A percentile compares a stretch with the other conserved stretches of the same genome.
phyloP scores from a whole-genome alignment of 176 grass and related monocot genomes.

The Oryza glumipatula region DNA sequence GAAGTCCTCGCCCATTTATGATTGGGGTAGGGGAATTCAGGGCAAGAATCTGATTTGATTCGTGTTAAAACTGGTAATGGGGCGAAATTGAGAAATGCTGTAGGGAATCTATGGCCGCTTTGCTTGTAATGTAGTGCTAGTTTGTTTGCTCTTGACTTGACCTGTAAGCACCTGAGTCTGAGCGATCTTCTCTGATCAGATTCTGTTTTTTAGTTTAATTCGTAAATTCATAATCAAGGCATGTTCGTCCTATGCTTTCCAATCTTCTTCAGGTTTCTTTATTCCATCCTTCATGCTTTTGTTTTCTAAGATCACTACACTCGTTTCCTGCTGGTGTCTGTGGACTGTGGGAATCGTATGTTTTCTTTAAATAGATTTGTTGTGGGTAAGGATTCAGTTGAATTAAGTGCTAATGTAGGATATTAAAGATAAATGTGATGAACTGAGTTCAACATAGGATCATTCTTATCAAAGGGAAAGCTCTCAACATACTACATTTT shows the following conservation, averaged over 20 bases:
- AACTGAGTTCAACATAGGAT: neutral
- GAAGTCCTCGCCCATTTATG: neutral
- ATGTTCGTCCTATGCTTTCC: neutral
- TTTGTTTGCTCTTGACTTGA: conserved; percentile 23
- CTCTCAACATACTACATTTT: neutral
- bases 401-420: neutral
- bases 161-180: neutral
- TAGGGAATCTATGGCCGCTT: conserved; percentile 6
- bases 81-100: conserved; percentile 9
- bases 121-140: neutral
- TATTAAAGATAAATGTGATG: neutral
- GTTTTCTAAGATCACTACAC: neutral
- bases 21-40: neutral
- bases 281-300: neutral
- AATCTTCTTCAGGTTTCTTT: neutral
- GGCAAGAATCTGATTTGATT: conserved; percentile 11
- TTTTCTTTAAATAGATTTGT: neutral
- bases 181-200: conserved; percentile 23
- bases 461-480: conserved; percentile 10
- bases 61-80: neutral
- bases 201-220: neutral
- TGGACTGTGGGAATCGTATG: neutral
- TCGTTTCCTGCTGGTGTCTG: neutral
- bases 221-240: neutral
- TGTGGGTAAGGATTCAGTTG: neutral